Evolutionary conservation across 176 grass and related monocot genomes (phyloP), one percentile per base, ranked within the genome.

Genomic region (Oryza meridionalis): DNA sequence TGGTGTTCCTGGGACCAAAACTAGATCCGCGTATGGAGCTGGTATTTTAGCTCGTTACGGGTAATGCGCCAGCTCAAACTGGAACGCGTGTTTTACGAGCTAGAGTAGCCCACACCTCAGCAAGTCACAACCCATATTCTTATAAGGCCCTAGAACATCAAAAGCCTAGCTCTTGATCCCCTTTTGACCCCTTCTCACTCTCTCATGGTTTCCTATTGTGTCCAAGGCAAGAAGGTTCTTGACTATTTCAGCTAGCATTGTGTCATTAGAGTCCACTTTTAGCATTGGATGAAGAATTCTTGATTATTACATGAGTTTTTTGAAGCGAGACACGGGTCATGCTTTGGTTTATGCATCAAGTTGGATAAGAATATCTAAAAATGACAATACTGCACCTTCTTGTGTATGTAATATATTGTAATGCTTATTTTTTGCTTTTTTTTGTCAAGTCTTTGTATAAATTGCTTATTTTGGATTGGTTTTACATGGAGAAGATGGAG

Each of bases 1-100:
- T 2, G 29, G 29, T 31, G 29, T 2, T 31, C 29, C 0, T 31
- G 0, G 29, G 29, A 31, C 29, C 29, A 31, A 2, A 2, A 0
- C 29, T 31, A 31, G 29, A 31, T 31, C 29, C 0, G 29, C 29
- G 0, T 0, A 31, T 31, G 29, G 29, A 31, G 29, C 29, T 31
- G 0, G 29, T 31, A 35, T 4, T 35, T 35, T 35, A 35, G 33
- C 33, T 35, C 0, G 33, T 35, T 35, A 35, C 4, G 4, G 33
- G 33, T 35, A 35, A 35, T 3, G 33, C 0, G 33, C 33, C 33
- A 35, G 33, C 3, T 35, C 32, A 3, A 33, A 3, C 32, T 33
- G 3, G 32, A 2, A 4, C 32, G 32, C 4, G 32, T 4, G 32
- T 2, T 3, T 3, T 33, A 33, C 4, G 33, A 35, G 33, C 33